Conservation (phyloP, 2,329 filamentous ascomycete species). For the Trichophyton simii region DNA sequence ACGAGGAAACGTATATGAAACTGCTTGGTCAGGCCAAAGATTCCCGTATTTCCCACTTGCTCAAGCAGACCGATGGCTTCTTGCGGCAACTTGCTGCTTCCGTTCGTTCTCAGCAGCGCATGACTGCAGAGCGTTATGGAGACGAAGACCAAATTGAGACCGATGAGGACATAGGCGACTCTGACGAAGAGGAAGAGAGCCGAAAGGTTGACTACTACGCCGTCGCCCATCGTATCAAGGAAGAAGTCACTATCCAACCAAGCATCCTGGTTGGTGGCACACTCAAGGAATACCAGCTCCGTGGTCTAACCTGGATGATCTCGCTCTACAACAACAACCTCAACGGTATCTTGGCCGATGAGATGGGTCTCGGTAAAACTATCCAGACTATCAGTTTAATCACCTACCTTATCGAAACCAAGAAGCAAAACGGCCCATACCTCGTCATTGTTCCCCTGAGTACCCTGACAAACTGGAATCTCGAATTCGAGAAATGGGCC, state of each 20-base stretch:
- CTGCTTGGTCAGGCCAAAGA: slow-evolving; percentile 97
- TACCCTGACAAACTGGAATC: slow-evolving; percentile 96
- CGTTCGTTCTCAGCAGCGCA: slow-evolving; percentile 85
- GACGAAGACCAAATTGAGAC: slow-evolving; percentile 44
- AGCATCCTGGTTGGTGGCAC: slow-evolving; percentile 78
- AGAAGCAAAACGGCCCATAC: slow-evolving; percentile 82
- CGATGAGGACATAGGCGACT: slow-evolving; percentile 55
- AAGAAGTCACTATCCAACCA: slow-evolving; percentile 76
- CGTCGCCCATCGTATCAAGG: slow-evolving; percentile 89
- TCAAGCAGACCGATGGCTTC: slow-evolving; percentile 96
- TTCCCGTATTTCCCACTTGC: slow-evolving; percentile 93
- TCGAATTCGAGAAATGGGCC: slow-evolving; percentile 98
- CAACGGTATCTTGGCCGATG: slow-evolving; percentile 94
- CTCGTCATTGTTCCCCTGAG: slow-evolving; percentile 93
- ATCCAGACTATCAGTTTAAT: slow-evolving; percentile 98
- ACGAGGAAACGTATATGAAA: slow-evolving; percentile 97
- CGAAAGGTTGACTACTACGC: slow-evolving; percentile 97
- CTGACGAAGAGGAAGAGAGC: slow-evolving; percentile 55
- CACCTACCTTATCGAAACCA: slow-evolving; percentile 92
- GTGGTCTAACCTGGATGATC: slow-evolving; percentile 99
- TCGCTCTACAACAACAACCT: slow-evolving; percentile 99
- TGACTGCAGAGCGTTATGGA: slow-evolving; percentile 65
- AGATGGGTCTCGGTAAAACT: slow-evolving; percentile 99
- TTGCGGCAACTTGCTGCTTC: slow-evolving; percentile 88
- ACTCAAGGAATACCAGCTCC: slow-evolving; percentile 95